These are phyloP conservation scores for Diaporthe longicolla DNA, from an alignment of 2,329 filamentous ascomycete species.

Conservation along the genomic window DNA sequence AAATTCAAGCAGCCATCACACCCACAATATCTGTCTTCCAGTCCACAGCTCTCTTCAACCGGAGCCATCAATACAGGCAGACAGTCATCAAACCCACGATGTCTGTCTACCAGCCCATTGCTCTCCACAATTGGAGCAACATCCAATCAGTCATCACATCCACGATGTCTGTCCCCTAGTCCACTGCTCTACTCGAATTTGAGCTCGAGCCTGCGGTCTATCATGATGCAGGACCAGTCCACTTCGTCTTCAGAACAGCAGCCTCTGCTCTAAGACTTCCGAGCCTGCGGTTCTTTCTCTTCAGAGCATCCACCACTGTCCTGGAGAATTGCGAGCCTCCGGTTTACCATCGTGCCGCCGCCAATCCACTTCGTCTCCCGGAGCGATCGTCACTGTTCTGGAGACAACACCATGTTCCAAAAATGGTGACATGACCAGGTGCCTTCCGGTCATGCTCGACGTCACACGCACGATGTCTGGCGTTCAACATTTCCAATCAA, in stretches of 20 bases:
- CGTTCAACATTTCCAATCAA: neutral
- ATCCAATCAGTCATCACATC: neutral
- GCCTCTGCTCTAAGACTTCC: neutral
- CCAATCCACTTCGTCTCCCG: neutral
- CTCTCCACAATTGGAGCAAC: neutral
- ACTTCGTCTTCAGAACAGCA: neutral
- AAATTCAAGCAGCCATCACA: neutral
- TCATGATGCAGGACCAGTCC: neutral
- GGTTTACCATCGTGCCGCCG: neutral
- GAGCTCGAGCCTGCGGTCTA: constrained; percentile 1
- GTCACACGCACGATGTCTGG: neutral
- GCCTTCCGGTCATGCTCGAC: neutral
- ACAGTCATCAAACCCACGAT: neutral
- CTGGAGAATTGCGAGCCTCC: neutral
- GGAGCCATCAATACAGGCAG: neutral
- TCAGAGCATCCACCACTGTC: neutral
- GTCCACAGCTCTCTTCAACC: neutral
- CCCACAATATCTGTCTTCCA: too few relatives aligned
- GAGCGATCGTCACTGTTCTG: neutral
- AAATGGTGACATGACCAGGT: neutral
- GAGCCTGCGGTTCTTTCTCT: neutral
- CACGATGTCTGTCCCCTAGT: neutral
- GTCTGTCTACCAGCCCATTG: neutral
- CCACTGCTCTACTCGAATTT: neutral
- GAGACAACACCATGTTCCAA: neutral